Conservation (phyloP, 345 rosid genomes). For the Hypericum androsaemum region DNA sequence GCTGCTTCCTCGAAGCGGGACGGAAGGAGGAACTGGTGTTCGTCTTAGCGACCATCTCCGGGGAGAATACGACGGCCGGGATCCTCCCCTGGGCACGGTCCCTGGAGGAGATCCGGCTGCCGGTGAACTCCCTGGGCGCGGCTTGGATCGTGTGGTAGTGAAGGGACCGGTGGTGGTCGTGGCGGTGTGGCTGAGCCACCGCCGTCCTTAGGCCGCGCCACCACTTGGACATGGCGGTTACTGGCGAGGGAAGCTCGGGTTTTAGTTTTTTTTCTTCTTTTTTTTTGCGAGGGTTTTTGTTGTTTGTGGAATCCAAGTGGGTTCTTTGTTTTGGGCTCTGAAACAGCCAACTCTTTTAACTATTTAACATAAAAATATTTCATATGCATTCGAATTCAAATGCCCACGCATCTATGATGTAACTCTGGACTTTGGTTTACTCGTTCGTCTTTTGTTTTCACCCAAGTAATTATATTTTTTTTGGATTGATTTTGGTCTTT, state of each 20-base stretch:
- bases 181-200: constrained; percentile 10
- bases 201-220: constrained; percentile 42
- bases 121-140: constrained; percentile 53
- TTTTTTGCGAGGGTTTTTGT: too few relatives aligned
- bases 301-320: too few relatives aligned
- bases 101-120: constrained; percentile 42
- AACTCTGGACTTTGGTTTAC: too few relatives aligned
- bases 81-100: constrained; percentile 69
- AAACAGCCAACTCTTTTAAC: too few relatives aligned
- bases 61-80: constrained; percentile 70
- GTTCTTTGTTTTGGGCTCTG: too few relatives aligned
- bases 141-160: constrained; percentile 55
- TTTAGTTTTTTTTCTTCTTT: too few relatives aligned
- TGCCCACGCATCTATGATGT: too few relatives aligned
- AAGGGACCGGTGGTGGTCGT: background rate
- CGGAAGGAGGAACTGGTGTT: constrained; percentile 14
- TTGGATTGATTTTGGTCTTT: too few relatives aligned
- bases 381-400: too few relatives aligned
- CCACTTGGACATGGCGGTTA: constrained; percentile 30
- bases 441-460: too few relatives aligned
- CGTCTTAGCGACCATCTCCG: constrained; percentile 31
- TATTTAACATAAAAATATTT: too few relatives aligned
- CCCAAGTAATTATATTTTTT: too few relatives aligned
- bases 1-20: constrained; percentile 47
- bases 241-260: background rate